A percentile compares a stretch with the other conserved stretches of the same genome.
Evolutionary conservation across 2,329 filamentous ascomycete genomes (phyloP).

Genomic region (Cladophialophora immunda): DNA sequence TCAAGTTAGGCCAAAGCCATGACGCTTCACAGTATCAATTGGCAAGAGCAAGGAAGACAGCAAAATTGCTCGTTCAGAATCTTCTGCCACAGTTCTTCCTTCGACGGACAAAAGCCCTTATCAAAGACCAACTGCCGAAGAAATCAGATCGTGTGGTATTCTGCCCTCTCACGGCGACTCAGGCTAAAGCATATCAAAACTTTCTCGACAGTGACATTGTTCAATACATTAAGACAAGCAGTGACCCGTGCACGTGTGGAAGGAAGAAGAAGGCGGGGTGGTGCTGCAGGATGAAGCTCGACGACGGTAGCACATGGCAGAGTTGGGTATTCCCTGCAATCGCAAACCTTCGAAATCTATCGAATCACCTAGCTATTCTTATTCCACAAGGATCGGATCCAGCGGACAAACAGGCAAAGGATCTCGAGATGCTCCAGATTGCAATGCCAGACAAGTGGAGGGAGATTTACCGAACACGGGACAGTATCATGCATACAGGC

Average conservation of each 20-base stretch:
- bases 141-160: conserved; percentile 96
- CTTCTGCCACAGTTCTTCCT: conserved; percentile 90
- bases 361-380: conserved; percentile 90
- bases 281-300: conserved; percentile 74
- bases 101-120: conserved; percentile 89
- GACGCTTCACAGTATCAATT: conserved; percentile 86
- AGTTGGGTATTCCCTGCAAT: conserved; percentile 86
- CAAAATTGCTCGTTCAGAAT: conserved; percentile 83
- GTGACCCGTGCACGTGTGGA: conserved; percentile 73
- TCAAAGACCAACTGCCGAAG: conserved; percentile 90
- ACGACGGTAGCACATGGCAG: conserved; percentile 72
- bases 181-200: conserved; percentile 82
- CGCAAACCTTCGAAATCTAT: conserved; percentile 81
- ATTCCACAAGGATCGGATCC: conserved; percentile 73
- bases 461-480: conserved; percentile 75
- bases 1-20: conserved; percentile 90
- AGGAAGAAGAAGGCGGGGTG: conserved; percentile 77
- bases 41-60: conserved; percentile 80
- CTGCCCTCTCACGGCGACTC: conserved; percentile 84
- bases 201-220: conserved; percentile 79
- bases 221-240: conserved; percentile 71
- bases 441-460: conserved; percentile 80
- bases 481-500: conserved; percentile 80
- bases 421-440: conserved; percentile 75
- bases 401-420: conserved; percentile 77